Conservation (phyloP, 345 rosid genomes). For the Gossypium longicalyx region DNA sequence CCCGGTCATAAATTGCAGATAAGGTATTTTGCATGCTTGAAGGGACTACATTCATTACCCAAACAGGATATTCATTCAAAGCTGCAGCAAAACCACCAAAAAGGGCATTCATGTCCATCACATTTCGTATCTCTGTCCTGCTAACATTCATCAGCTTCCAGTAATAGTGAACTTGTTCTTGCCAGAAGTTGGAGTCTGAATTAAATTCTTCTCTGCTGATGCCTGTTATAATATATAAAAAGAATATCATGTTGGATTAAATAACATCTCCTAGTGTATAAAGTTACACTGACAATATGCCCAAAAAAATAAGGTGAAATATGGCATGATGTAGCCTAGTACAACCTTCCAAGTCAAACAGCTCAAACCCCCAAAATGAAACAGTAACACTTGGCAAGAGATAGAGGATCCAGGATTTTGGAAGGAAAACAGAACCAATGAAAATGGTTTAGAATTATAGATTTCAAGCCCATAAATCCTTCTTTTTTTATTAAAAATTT, state of each 20-base stretch:
- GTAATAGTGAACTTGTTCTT: slow-evolving; percentile 58
- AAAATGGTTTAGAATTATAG: background rate
- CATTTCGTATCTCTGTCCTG: slow-evolving; percentile 54
- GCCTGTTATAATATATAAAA: slow-evolving; percentile 35
- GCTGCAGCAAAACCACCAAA: slow-evolving; percentile 79
- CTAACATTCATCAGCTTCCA: slow-evolving; percentile 64
- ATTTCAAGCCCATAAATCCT: background rate
- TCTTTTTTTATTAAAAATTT: background rate
- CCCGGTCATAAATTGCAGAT: slow-evolving; percentile 68
- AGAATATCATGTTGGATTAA: slow-evolving; percentile 2
- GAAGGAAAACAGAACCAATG: background rate
- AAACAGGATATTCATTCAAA: slow-evolving; percentile 57
- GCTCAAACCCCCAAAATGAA: background rate
- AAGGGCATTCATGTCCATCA: slow-evolving; percentile 90
- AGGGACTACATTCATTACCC: slow-evolving; percentile 96
- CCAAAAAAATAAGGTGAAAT: slow-evolving; percentile 1
- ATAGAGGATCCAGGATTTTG: background rate
- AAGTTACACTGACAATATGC: background rate
- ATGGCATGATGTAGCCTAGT: background rate
- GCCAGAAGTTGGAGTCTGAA: slow-evolving; percentile 61
- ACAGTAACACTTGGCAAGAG: background rate
- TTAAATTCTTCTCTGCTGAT: slow-evolving; percentile 55
- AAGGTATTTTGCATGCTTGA: slow-evolving; percentile 60
- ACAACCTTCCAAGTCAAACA: slow-evolving; percentile 1
- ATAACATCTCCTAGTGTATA: background rate